Evolutionary conservation across 139 green algal species (phyloP), one percentile per base, ranked within the genome.

Genomic region (Pseudopediastrum boryanum): DNA sequence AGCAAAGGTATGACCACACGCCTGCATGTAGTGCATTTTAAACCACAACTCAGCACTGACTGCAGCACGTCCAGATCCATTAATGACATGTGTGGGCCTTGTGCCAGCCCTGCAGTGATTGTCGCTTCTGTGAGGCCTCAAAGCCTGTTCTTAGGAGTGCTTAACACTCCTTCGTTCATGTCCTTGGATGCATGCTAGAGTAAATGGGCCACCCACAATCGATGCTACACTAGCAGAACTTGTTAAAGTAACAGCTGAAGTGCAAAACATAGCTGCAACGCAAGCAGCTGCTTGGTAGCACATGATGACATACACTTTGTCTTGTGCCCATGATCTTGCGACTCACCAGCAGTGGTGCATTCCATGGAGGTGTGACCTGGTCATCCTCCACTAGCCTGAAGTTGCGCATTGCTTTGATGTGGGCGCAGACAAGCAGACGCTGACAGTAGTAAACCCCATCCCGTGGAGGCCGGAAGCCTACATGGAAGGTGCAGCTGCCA

Each of bases 301-400:
- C 16, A 13, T 67, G 58, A 23, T 27, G 58, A 27, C 16, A 19
- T 19, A 23, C 58, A 67, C 19, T 10, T 27, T 13, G 19, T 19
- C 19, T 27, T n/a, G 58, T n/a, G 31, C 7, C 8, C 44, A 41
- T 10, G 25, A 9, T 35, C 7, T 16, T 70, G 5, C 33, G 46
- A 48, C 71, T 65, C 44, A 79, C 82, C 77, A 78, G 58, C n/a
- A 88, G 8, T 13, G 65, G 54, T 7, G 78, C 23, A 29, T 36
- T 87, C 85, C 86, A 90, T 33, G 88, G 88, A 12, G 88, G 85
- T 27, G 82, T 16, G 29, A 93, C 80, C 29, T 85, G 78, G 4
- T 68, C 77, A 10, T 90, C 87, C 13, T 79, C 43, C 41, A 95
- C 79, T 61, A 92, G 85, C 59, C 90, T 72, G 80, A 94, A 95